A percentile compares a stretch with the other conserved stretches of the same genome.
Conservation (phyloP, 176 grass and related monocot genomes). For the Puya raimondii region DNA sequence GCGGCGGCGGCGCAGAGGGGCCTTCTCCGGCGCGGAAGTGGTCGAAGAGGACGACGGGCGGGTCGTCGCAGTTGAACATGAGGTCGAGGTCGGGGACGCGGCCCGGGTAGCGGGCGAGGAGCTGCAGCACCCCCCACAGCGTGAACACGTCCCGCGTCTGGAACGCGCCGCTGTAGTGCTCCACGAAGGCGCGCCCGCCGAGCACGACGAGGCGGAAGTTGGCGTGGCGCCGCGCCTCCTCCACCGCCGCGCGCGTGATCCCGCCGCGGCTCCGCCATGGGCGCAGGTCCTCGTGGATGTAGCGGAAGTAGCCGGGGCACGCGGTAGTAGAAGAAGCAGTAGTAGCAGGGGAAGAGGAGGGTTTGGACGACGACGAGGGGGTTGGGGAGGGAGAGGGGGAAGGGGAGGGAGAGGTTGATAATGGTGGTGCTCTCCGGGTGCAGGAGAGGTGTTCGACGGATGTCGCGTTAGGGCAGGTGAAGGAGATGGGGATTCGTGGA, state of each 20-base stretch:
- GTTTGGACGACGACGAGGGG: neutral
- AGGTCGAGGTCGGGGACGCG: constrained; percentile 54
- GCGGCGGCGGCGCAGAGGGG: neutral
- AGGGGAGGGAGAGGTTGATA: neutral
- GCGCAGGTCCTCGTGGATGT: constrained; percentile 38
- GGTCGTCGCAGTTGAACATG: constrained; percentile 70
- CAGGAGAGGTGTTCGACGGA: neutral
- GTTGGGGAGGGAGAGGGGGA: neutral
- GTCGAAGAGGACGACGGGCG: constrained; percentile 1
- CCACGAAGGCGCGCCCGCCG: constrained; percentile 36
- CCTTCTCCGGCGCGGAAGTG: neutral
- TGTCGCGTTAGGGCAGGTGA: neutral
- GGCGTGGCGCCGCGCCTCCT: constrained; percentile 25
- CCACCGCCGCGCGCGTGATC: constrained; percentile 49
- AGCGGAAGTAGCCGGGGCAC: constrained; percentile 36
- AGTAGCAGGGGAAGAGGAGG: neutral
- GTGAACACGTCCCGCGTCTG: constrained; percentile 63
- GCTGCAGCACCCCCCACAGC: constrained; percentile 65
- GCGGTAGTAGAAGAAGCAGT: neutral
- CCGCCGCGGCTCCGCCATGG: constrained; percentile 35
- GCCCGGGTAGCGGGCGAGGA: constrained; percentile 44
- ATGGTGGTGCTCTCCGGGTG: neutral
- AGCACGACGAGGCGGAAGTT: constrained; percentile 56
- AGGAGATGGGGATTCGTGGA: neutral
- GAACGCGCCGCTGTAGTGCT: constrained; percentile 39